These are phyloP conservation scores for Suillus clintonianus DNA, from an alignment of 768 basidiomycete genomes.

Conservation along the genomic window DNA sequence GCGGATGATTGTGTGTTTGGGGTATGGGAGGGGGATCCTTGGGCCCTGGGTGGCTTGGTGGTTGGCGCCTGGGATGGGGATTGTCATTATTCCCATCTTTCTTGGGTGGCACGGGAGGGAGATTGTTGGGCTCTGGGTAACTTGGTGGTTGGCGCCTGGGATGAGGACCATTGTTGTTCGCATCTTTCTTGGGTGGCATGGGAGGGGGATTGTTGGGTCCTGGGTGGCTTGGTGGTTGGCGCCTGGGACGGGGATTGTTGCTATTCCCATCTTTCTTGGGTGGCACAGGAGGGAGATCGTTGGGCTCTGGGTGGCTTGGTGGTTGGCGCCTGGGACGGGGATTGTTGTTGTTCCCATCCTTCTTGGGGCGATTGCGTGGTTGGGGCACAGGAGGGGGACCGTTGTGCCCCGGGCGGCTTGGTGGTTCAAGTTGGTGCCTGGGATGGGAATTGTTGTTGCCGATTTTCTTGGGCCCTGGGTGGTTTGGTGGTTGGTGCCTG, in stretches of 20 bases:
- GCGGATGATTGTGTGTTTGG: neutral
- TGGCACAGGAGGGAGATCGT: too few relatives aligned
- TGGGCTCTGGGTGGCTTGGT: neutral
- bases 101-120: too few relatives aligned
- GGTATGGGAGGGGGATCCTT: neutral
- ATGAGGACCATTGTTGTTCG: too few relatives aligned
- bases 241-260: too few relatives aligned
- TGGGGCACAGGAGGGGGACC: neutral
- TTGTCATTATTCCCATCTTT: too few relatives aligned
- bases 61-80: too few relatives aligned
- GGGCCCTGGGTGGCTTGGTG: neutral
- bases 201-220: neutral
- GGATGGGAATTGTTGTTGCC: neutral
- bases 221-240: too few relatives aligned
- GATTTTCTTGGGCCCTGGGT: neutral
- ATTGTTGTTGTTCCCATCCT: neutral
- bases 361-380: neutral
- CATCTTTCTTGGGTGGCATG: neutral
- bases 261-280: too few relatives aligned
- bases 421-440: too few relatives aligned
- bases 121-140: too few relatives aligned
- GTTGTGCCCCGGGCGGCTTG: neutral
- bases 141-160: neutral
- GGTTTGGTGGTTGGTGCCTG: neutral
- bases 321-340: neutral